Conservation (phyloP, 2,329 filamentous ascomycete species). For the Neoarthrinium moseri region DNA sequence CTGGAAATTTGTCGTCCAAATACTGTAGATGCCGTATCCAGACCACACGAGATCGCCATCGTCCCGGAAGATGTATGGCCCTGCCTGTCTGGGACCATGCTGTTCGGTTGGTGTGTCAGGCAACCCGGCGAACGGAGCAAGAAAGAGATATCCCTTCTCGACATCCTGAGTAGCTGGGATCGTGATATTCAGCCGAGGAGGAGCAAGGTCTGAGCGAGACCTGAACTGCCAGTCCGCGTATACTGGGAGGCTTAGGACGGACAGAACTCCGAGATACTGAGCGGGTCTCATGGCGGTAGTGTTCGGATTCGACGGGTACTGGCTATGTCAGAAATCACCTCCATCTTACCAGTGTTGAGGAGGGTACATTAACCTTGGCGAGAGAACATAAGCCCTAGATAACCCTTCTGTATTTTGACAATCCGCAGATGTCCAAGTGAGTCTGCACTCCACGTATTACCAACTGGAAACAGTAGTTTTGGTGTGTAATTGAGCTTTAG, state of each 20-base stretch:
- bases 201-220: slow-evolving; percentile 44
- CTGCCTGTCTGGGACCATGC: slow-evolving; percentile 49
- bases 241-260: slow-evolving; percentile 11
- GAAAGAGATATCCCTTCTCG: slow-evolving; percentile 42
- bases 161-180: slow-evolving; percentile 38
- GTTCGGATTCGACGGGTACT: slow-evolving; percentile 12
- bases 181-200: slow-evolving; percentile 43
- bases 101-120: slow-evolving; percentile 33
- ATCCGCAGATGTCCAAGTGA: no score
- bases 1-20: slow-evolving; percentile 55
- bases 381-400: slow-evolving; percentile 21
- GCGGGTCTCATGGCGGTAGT: slow-evolving; percentile 18
- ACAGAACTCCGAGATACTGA: slow-evolving; percentile 8
- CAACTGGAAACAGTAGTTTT: no score
- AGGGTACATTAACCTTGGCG: slow-evolving; percentile 28
- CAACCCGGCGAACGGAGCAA: slow-evolving; percentile 36
- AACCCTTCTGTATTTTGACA: no score
- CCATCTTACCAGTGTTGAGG: slow-evolving; percentile 19
- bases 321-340: slow-evolving; percentile 19
- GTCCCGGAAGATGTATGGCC: slow-evolving; percentile 54
- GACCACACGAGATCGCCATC: slow-evolving; percentile 58
- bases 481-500: no score
- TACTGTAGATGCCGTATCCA: slow-evolving; percentile 49
- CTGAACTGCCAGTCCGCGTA: slow-evolving; percentile 42
- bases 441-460: no score